These are phyloP conservation scores for Ilex asprella DNA, from an alignment of 257 asterid genomes.

Conservation along the genomic window DNA sequence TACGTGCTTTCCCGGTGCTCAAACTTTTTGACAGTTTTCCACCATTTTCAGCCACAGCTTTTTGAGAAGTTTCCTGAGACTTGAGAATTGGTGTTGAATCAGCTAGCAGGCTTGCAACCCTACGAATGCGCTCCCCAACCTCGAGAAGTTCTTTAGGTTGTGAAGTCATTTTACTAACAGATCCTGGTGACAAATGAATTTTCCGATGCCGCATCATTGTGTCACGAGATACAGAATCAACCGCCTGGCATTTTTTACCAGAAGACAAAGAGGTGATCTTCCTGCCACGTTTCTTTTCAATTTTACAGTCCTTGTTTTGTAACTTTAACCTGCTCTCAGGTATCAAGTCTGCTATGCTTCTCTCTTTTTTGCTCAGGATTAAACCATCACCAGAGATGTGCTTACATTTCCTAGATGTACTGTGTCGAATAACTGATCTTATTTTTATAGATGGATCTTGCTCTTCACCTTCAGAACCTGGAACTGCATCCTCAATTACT, in stretches of 20 bases:
- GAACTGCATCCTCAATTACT: conserved; percentile 14
- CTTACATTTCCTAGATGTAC: conserved; percentile 27
- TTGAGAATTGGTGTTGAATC: conserved; percentile 8
- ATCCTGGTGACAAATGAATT: not conserved
- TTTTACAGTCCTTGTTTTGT: conserved; percentile 17
- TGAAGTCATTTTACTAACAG: conserved; percentile 2
- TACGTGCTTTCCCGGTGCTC: conserved; percentile 15
- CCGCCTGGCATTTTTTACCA: conserved; percentile 14
- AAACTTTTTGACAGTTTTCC: not conserved
- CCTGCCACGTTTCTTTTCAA: conserved; percentile 15
- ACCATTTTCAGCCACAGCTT: not conserved
- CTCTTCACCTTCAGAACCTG: conserved; percentile 17
- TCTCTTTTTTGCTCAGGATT: conserved; percentile 25
- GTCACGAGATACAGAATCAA: conserved; percentile 7
- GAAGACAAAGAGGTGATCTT: conserved; percentile 13
- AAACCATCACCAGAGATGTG: conserved; percentile 17
- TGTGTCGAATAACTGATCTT: conserved; percentile 21
- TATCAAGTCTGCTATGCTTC: conserved; percentile 24
- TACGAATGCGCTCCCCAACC: conserved; percentile 3
- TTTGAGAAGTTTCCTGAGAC: conserved; percentile 5
- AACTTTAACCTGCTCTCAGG: conserved; percentile 25
- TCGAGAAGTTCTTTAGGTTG: conserved; percentile 2
- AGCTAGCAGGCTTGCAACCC: conserved; percentile 6
- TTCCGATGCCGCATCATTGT: conserved; percentile 11
- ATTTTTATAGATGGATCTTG: conserved; percentile 24